Evolutionary conservation across 768 basidiomycete genomes (phyloP).

Genomic region (Phaeolepiota aurea): DNA sequence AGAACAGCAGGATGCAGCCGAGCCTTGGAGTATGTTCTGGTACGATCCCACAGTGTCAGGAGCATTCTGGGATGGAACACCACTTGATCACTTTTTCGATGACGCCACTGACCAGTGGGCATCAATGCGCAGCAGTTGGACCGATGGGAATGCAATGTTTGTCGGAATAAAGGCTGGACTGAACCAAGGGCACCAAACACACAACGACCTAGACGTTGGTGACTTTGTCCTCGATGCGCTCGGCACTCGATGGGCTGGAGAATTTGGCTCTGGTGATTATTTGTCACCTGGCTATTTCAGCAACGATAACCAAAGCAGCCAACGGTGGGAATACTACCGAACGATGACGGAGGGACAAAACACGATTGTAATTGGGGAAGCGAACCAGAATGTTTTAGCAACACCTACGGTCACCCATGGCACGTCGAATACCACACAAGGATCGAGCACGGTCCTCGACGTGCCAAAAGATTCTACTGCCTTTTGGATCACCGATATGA

Average conservation of each 20-base stretch:
- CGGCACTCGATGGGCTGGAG: slow-evolving; percentile 91
- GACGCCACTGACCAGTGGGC: slow-evolving; percentile 74
- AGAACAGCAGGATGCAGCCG: slow-evolving; percentile 74
- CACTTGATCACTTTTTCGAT: slow-evolving; percentile 80
- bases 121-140: slow-evolving; percentile 90
- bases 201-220: slow-evolving; percentile 90
- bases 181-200: slow-evolving; percentile 80
- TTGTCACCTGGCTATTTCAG: slow-evolving; percentile 66
- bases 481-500: slow-evolving; percentile 73
- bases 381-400: slow-evolving; percentile 75
- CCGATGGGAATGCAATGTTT: slow-evolving; percentile 73
- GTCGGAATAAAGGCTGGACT: slow-evolving; percentile 86
- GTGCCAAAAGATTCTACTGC: slow-evolving; percentile 64
- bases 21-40: slow-evolving; percentile 89
- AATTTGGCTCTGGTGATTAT: slow-evolving; percentile 88
- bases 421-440: slow-evolving; percentile 56
- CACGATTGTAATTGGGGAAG: slow-evolving; percentile 66
- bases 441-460: slow-evolving; percentile 72
- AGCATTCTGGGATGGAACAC: slow-evolving; percentile 85
- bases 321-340: slow-evolving; percentile 89
- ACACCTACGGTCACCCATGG: slow-evolving; percentile 51
- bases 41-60: slow-evolving; percentile 79
- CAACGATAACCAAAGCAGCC: slow-evolving; percentile 56
- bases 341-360: slow-evolving; percentile 98
- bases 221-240: slow-evolving; percentile 95